These are phyloP conservation scores for Apiotrichum sp. DNA, from an alignment of 1,284 basidiomycete genomes.

Conservation along the genomic window DNA sequence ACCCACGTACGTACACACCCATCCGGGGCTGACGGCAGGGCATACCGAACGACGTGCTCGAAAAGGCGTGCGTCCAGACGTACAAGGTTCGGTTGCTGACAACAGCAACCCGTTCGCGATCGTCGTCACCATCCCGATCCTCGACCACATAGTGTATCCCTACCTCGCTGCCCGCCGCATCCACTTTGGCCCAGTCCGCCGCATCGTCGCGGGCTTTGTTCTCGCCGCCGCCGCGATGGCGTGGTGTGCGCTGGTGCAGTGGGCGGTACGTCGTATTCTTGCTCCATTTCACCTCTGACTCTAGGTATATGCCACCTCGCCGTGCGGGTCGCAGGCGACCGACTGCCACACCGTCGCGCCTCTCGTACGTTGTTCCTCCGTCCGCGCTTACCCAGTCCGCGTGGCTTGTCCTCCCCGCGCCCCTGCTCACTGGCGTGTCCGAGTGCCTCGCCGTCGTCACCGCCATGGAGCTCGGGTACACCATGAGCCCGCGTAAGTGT, in stretches of 20 bases:
- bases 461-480: slow-evolving; percentile 27
- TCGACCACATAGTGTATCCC: slow-evolving; percentile 17
- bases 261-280: too few relatives aligned
- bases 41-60: slow-evolving; percentile 26
- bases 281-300: background rate
- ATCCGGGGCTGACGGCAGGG: background rate
- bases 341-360: slow-evolving; percentile 16
- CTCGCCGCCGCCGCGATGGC: slow-evolving; percentile 17
- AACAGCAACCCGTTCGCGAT: slow-evolving; percentile 21
- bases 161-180: slow-evolving; percentile 8
- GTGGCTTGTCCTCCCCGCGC: slow-evolving; percentile 24
- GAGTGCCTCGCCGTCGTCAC: slow-evolving; percentile 25
- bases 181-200: slow-evolving; percentile 16
- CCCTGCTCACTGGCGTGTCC: slow-evolving; percentile 22
- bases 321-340: slow-evolving; percentile 24
- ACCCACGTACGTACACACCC: slow-evolving; percentile 5
- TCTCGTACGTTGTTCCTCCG: background rate
- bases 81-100: too few relatives aligned
- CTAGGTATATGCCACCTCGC: slow-evolving; percentile 24
- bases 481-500: slow-evolving; percentile 26
- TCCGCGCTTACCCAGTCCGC: slow-evolving; percentile 12
- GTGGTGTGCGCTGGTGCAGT: slow-evolving; percentile 23
- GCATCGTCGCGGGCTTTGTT: slow-evolving; percentile 20
- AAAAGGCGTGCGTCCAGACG: slow-evolving; percentile 7
- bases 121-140: slow-evolving; percentile 19